phyloP scores from a whole-genome alignment of 2,329 filamentous ascomycete species.

The Aspergillus aculeatinus region DNA sequence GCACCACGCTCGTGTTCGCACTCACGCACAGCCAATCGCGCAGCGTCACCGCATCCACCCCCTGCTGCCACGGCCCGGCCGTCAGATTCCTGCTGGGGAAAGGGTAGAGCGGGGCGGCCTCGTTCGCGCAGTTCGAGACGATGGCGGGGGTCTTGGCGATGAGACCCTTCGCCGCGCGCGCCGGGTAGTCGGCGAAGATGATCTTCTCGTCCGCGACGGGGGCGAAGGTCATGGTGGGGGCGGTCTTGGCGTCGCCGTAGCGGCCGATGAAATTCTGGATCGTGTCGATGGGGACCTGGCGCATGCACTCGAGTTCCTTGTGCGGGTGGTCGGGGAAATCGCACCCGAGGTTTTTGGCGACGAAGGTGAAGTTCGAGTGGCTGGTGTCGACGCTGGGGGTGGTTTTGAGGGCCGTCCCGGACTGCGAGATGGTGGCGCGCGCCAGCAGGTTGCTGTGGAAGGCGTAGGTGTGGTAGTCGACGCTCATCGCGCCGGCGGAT shows the following conservation, averaged over 20 bases:
- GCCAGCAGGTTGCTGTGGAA: neutral
- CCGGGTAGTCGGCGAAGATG: neutral
- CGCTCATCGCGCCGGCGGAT: neutral
- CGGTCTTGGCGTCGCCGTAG: neutral
- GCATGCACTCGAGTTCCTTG: neutral
- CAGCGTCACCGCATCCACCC: neutral
- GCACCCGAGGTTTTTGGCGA: neutral
- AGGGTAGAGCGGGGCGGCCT: neutral
- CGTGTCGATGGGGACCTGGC: neutral
- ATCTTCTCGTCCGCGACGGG: neutral
- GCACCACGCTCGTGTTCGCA: neutral
- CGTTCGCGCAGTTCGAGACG: conserved; percentile 1
- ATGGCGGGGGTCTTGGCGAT: neutral
- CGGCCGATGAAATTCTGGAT: conserved; percentile 1
- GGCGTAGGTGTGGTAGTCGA: conserved; percentile 5
- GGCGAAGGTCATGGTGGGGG: neutral
- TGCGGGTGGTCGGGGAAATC: neutral
- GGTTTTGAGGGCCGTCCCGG: neutral
- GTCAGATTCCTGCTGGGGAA: neutral
- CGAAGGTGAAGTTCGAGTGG: conserved; percentile 4
- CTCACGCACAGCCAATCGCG: neutral
- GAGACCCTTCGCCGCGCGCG: neutral
- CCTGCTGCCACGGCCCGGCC: neutral
- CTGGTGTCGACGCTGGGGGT: neutral
- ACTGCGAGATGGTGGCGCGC: neutral